These are phyloP conservation scores for Dendrobium chrysotoxum DNA, from an alignment of 106 monocot species.

Conservation along the genomic window DNA sequence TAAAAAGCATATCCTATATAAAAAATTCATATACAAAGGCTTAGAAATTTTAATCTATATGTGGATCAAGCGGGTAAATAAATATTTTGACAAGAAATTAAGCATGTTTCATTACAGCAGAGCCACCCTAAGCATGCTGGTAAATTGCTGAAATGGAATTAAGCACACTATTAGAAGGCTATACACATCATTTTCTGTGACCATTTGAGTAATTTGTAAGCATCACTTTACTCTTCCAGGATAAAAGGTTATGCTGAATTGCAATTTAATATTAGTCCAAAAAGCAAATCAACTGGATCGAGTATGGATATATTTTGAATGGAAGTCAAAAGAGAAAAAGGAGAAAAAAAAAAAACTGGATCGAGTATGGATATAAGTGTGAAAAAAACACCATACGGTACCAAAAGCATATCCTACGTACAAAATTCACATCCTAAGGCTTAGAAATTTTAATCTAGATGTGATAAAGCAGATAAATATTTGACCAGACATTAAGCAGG, in stretches of 20 bases:
- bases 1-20: background rate
- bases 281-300: background rate
- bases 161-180: background rate
- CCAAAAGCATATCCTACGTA: background rate
- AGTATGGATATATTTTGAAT: background rate
- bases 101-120: background rate
- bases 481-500: background rate
- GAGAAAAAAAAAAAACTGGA: too few relatives aligned
- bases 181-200: background rate
- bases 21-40: background rate
- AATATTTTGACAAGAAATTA: background rate
- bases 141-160: background rate
- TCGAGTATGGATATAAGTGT: background rate
- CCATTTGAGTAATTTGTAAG: background rate
- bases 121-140: background rate
- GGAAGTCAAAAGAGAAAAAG: too few relatives aligned
- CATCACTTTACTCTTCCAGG: conserved; percentile 7
- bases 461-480: background rate
- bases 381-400: background rate
- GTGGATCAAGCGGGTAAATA: background rate
- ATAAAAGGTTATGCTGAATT: background rate
- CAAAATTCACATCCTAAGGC: background rate
- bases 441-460: background rate
- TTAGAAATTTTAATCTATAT: background rate
- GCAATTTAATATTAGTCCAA: background rate